phyloP scores from a whole-genome alignment of 306 rosid species.

The Fragaria iinumae region DNA sequence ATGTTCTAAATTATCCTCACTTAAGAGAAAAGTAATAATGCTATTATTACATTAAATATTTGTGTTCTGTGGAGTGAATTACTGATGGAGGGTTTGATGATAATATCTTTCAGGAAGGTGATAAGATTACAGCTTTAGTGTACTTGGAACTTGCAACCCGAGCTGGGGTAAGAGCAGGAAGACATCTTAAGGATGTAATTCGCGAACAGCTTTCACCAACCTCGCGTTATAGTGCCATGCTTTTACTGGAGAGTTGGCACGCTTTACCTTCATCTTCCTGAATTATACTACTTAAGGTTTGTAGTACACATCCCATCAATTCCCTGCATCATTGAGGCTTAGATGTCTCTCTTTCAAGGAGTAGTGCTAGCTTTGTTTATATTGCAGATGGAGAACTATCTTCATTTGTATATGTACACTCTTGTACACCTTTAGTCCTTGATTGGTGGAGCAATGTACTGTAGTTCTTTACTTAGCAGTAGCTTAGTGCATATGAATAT shows the following conservation, averaged over 20 bases:
- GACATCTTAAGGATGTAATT: slow-evolving; percentile 60
- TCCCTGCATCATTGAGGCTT: background rate
- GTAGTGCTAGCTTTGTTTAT: background rate
- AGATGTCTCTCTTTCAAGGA: background rate
- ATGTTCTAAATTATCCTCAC: background rate
- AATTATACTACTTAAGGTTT: slow-evolving; percentile 13
- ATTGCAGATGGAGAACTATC: background rate
- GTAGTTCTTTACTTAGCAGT: background rate
- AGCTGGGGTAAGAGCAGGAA: slow-evolving; percentile 72
- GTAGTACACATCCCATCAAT: background rate
- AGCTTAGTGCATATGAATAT: background rate
- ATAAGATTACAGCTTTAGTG: slow-evolving; percentile 77
- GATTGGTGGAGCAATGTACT: background rate
- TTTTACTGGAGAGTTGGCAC: slow-evolving; percentile 63
- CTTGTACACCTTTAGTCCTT: background rate
- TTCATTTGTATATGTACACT: background rate
- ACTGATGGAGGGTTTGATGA: slow-evolving; percentile 17
- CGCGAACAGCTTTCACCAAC: slow-evolving; percentile 56
- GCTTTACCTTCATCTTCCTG: slow-evolving; percentile 57
- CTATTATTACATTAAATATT: background rate
- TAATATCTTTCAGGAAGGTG: slow-evolving; percentile 59
- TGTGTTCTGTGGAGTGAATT: background rate
- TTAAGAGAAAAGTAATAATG: background rate
- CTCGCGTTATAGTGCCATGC: slow-evolving; percentile 57
- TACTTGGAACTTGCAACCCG: slow-evolving; percentile 87